These are phyloP conservation scores for Chytridium lagenaria DNA, from an alignment of 371 early-diverging fungal genomes.

Conservation along the genomic window DNA sequence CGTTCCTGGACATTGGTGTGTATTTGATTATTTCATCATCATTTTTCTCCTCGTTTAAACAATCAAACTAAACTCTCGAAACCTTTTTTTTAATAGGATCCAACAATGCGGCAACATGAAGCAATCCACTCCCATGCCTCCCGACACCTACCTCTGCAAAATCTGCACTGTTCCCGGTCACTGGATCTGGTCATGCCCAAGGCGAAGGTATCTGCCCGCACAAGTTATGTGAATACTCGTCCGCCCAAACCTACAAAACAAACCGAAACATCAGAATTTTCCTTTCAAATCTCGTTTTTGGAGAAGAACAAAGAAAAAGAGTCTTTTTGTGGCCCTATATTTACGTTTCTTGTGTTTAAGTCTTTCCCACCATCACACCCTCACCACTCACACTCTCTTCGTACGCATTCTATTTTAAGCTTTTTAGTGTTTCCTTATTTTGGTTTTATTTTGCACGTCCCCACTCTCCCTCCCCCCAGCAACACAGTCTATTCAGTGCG, in stretches of 20 bases:
- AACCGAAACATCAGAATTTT: too few species aligned
- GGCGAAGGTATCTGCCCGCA: not conserved
- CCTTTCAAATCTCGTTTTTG: too few species aligned
- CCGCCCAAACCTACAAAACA: too few species aligned
- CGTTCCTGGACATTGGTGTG: slow-evolving; percentile 42
- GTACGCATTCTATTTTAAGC: not conserved
- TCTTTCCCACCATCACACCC: too few species aligned
- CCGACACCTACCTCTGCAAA: slow-evolving; percentile 62
- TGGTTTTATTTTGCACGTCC: not conserved
- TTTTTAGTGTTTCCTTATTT: not conserved
- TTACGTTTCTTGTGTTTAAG: too few species aligned
- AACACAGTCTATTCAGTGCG: not conserved
- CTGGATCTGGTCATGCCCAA: slow-evolving; percentile 51
- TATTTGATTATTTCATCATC: not conserved
- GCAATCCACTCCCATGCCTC: slow-evolving; percentile 15
- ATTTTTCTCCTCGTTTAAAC: not conserved
- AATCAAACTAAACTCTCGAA: not conserved
- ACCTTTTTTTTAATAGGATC: not conserved
- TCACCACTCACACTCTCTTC: too few species aligned
- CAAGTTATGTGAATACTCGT: not conserved
- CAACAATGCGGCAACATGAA: slow-evolving; percentile 8
- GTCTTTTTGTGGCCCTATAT: too few species aligned
- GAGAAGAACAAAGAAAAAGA: too few species aligned
- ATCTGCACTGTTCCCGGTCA: slow-evolving; percentile 67
- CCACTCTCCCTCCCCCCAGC: not conserved